A percentile compares a stretch with the other conserved stretches of the same genome.
Evolutionary conservation across 2,329 filamentous ascomycete genomes (phyloP).

Genomic region (Trichophyton mentagrophytes): DNA sequence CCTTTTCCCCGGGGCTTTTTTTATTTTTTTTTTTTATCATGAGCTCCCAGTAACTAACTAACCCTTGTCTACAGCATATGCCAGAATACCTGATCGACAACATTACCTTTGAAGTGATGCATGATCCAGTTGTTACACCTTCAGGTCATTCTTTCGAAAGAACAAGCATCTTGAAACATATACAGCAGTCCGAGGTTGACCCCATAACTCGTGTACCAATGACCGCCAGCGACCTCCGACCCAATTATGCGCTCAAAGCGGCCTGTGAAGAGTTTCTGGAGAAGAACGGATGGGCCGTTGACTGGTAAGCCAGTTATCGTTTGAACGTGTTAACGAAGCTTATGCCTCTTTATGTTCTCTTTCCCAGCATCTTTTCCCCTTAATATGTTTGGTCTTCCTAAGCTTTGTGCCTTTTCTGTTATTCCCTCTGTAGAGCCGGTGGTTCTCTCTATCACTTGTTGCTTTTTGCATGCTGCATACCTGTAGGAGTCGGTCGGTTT

Average conservation of each 20-base stretch:
- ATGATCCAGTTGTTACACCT: constrained; percentile 44
- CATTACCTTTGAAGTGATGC: constrained; percentile 40
- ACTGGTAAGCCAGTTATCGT: constrained; percentile 49
- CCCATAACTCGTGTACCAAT: constrained; percentile 73
- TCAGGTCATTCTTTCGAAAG: constrained; percentile 87
- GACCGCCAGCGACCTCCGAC: constrained; percentile 54
- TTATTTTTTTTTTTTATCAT: no score
- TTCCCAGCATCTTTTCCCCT: background rate
- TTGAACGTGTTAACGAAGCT: background rate
- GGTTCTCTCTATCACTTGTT: background rate
- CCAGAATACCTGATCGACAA: constrained; percentile 38
- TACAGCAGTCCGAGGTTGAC: constrained; percentile 62
- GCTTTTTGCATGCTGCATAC: background rate
- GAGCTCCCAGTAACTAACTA: background rate
- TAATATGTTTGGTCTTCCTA: background rate
- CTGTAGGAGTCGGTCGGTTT: background rate
- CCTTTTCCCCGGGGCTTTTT: background rate
- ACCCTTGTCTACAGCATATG: constrained; percentile 25
- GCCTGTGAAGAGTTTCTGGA: constrained; percentile 77
- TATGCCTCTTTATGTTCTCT: background rate
- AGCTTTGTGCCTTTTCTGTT: background rate
- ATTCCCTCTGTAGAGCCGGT: background rate
- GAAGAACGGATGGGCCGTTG: constrained; percentile 81
- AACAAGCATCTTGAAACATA: constrained; percentile 70
- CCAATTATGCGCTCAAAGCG: constrained; percentile 67